Conservation (phyloP, 305 asterid genomes). For the Fraxinus angustifolia region DNA sequence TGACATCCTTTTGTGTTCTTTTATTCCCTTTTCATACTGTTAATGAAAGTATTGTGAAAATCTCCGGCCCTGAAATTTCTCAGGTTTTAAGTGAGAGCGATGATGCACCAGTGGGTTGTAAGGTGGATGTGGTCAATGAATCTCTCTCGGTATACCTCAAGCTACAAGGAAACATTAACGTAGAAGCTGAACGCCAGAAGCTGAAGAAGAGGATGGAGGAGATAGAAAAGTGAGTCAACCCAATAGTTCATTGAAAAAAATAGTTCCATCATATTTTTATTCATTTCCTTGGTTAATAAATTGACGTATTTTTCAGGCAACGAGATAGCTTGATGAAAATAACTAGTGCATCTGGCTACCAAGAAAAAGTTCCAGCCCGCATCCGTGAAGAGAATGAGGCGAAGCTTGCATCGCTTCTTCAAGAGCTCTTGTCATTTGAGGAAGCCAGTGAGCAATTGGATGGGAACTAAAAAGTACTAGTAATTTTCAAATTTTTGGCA, state of each 20-base stretch:
- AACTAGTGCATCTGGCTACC: slow-evolving; percentile 60
- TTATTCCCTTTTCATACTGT: neutral
- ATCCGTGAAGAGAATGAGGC: slow-evolving; percentile 55
- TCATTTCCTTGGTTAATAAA: neutral
- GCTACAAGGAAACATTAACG: slow-evolving; percentile 44
- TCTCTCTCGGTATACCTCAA: slow-evolving; percentile 61
- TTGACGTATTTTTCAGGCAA: slow-evolving; percentile 56
- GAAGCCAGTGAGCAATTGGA: slow-evolving; percentile 57
- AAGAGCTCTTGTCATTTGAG: slow-evolving; percentile 53
- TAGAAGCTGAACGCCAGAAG: slow-evolving; percentile 77
- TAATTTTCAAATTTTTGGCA: neutral
- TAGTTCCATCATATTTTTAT: neutral
- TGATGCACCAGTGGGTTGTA: slow-evolving; percentile 68
- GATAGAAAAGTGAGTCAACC: slow-evolving; percentile 51
- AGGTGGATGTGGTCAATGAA: slow-evolving; percentile 61
- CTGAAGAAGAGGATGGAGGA: slow-evolving; percentile 77
- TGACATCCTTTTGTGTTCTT: neutral
- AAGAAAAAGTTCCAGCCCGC: slow-evolving; percentile 66
- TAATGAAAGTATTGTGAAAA: neutral
- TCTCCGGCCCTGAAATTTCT: slow-evolving; percentile 1
- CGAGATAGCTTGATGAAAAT: slow-evolving; percentile 49
- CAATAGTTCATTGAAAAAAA: neutral
- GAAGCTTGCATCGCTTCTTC: slow-evolving; percentile 51
- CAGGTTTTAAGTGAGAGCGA: slow-evolving; percentile 66
- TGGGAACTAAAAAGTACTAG: neutral